Conservation (phyloP, 1,139 yeast species). For the Neolecta irregularis region DNA sequence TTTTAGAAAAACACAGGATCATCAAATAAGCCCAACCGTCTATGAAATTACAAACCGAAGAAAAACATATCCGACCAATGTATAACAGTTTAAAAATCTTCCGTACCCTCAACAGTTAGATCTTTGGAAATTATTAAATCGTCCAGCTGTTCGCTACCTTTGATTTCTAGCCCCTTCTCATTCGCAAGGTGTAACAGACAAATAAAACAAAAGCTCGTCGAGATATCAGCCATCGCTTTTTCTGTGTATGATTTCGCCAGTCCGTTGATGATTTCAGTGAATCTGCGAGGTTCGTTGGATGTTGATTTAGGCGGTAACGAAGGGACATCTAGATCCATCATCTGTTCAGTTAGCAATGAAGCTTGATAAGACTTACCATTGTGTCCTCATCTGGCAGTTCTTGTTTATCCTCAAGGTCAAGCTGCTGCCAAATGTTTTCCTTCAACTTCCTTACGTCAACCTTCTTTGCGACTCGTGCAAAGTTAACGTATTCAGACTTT, state of each 20-base stretch:
- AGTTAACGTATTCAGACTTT: conserved; percentile 52
- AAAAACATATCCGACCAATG: too few species aligned
- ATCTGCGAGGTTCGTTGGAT: conserved; percentile 20
- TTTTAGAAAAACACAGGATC: too few species aligned
- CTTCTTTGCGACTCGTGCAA: conserved; percentile 66
- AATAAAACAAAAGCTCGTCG: conserved; percentile 78
- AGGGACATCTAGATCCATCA: conserved; percentile 12
- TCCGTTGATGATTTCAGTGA: conserved; percentile 33
- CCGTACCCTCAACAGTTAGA: too few species aligned
- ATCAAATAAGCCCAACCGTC: too few species aligned
- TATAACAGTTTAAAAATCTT: too few species aligned
- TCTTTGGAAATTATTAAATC: too few species aligned
- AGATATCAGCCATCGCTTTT: conserved; percentile 38
- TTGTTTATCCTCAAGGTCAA: conserved; percentile 18
- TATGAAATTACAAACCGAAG: too few species aligned
- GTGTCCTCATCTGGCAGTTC: conserved; percentile 6
- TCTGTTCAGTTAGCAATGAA: too few species aligned
- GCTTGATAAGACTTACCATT: conserved; percentile 6
- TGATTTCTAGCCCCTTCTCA: conserved; percentile 63
- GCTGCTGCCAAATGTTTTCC: conserved; percentile 64
- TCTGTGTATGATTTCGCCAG: conserved; percentile 24
- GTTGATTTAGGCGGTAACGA: conserved; percentile 6
- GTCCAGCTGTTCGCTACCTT: conserved; percentile 39
- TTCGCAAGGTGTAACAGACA: conserved; percentile 77
- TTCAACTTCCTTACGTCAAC: conserved; percentile 71